A percentile compares a stretch with the other conserved stretches of the same genome.
Conservation (phyloP, 805 yeast genomes). For the Candida chauliodis region DNA sequence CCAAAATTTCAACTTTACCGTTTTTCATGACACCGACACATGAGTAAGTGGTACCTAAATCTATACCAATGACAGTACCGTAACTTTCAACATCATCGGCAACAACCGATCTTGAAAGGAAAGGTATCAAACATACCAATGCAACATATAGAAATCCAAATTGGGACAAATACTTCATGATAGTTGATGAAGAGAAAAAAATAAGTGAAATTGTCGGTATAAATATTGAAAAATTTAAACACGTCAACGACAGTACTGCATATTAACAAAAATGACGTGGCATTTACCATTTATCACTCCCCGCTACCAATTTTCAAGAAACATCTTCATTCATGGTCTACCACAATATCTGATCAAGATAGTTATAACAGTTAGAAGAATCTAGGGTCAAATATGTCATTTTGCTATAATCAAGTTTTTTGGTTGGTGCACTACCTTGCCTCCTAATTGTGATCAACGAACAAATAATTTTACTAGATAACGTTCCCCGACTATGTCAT, state of each 20-base stretch:
- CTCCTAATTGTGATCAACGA: background rate
- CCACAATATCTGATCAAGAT: too few species aligned
- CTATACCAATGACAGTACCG: constrained; percentile 65
- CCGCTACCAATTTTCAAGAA: constrained; percentile 1
- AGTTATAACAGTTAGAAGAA: too few species aligned
- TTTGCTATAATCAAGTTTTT: too few species aligned
- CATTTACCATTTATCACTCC: background rate
- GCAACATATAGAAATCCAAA: constrained; percentile 27
- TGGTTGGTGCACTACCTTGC: background rate
- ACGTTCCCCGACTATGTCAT: constrained; percentile 5
- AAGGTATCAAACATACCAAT: constrained; percentile 36
- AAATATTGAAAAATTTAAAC: background rate
- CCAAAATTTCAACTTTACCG: constrained; percentile 91
- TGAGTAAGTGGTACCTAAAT: constrained; percentile 87
- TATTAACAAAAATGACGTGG: constrained; percentile 7
- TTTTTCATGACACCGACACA: constrained; percentile 94
- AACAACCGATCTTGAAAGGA: constrained; percentile 23
- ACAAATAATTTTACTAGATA: background rate
- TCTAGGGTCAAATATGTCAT: too few species aligned
- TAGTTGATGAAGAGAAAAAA: constrained; percentile 1
- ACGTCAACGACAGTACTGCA: constrained; percentile 9
- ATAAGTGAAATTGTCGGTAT: constrained; percentile 1
- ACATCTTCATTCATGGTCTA: too few species aligned
- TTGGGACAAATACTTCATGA: constrained; percentile 20
- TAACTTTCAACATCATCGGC: constrained; percentile 31